Conservation (phyloP, 495 filamentous ascomycete species). For the Aspergillus sclerotiicarbonarius region DNA sequence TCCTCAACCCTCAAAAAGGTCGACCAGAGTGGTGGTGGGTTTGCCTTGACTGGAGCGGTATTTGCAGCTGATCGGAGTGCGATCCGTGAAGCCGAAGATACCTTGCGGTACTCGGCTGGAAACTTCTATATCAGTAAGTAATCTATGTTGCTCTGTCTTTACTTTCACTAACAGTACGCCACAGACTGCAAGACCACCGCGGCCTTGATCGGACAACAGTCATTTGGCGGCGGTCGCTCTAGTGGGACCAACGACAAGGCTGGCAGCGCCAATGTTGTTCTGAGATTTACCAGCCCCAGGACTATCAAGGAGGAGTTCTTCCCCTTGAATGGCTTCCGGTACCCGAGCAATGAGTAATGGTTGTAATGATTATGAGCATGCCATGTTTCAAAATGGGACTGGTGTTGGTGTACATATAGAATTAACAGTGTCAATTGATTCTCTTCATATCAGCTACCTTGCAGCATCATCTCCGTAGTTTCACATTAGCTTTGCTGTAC, state of each 20-base stretch:
- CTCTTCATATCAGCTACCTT: too few species aligned
- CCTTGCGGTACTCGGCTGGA: slow-evolving; percentile 71
- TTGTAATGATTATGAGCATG: not conserved
- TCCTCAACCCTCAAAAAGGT: slow-evolving; percentile 52
- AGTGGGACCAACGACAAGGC: slow-evolving; percentile 86
- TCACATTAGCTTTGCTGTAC: too few species aligned
- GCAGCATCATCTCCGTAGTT: too few species aligned
- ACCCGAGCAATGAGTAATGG: slow-evolving; percentile 63
- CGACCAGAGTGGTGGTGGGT: slow-evolving; percentile 59
- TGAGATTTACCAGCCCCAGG: slow-evolving; percentile 68
- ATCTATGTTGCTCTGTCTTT: not conserved
- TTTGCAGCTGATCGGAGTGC: slow-evolving; percentile 69
- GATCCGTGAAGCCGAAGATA: slow-evolving; percentile 68
- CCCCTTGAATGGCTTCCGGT: slow-evolving; percentile 55
- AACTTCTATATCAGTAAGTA: slow-evolving; percentile 79
- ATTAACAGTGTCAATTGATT: too few species aligned
- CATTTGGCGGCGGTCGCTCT: slow-evolving; percentile 72
- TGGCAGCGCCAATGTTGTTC: slow-evolving; percentile 63
- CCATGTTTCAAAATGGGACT: too few species aligned
- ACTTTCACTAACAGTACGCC: not conserved
- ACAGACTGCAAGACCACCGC: slow-evolving; percentile 78
- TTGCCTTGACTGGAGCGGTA: slow-evolving; percentile 74
- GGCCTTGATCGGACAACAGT: slow-evolving; percentile 79
- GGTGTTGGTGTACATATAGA: too few species aligned
- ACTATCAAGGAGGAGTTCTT: slow-evolving; percentile 81